Conservation (phyloP, 2,329 filamentous ascomycete species). For the Curvularia lunata region DNA sequence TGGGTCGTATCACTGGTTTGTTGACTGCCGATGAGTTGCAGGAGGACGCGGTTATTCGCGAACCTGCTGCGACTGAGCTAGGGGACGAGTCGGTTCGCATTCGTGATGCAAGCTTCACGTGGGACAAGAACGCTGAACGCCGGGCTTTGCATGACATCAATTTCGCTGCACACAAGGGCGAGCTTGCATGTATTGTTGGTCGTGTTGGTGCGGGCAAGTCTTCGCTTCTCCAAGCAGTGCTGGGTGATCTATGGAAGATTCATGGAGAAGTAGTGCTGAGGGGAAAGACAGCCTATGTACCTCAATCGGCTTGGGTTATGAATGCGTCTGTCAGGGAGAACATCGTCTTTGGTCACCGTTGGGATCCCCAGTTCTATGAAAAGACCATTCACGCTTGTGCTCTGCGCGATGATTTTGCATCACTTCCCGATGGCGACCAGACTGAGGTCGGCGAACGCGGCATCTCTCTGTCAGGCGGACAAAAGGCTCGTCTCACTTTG, state of each 20-base stretch:
- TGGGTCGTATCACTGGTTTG: constrained; percentile 82
- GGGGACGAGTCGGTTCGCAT: constrained; percentile 89
- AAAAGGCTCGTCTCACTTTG: constrained; percentile 91
- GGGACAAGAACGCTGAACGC: constrained; percentile 79
- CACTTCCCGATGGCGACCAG: constrained; percentile 92
- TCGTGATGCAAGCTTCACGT: constrained; percentile 87
- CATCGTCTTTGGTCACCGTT: constrained; percentile 93
- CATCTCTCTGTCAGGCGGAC: constrained; percentile 93
- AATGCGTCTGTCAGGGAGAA: constrained; percentile 98
- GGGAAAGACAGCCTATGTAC: constrained; percentile 87
- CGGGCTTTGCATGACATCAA: constrained; percentile 81
- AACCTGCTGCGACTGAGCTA: constrained; percentile 72
- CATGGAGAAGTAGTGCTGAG: constrained; percentile 82
- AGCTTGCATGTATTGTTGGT: constrained; percentile 90
- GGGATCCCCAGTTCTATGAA: constrained; percentile 93
- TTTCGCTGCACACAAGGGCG: constrained; percentile 88
- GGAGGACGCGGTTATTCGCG: constrained; percentile 74
- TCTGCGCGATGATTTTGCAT: constrained; percentile 85
- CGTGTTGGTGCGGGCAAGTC: constrained; percentile 96
- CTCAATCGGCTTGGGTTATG: constrained; percentile 94
- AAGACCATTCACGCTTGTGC: constrained; percentile 91
- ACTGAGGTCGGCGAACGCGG: constrained; percentile 96
- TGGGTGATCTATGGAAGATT: constrained; percentile 91
- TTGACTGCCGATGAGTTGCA: constrained; percentile 90
- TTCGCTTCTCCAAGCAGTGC: constrained; percentile 83